These are phyloP conservation scores for Geranium brycei DNA, from an alignment of 345 rosid genomes.

Conservation along the genomic window DNA sequence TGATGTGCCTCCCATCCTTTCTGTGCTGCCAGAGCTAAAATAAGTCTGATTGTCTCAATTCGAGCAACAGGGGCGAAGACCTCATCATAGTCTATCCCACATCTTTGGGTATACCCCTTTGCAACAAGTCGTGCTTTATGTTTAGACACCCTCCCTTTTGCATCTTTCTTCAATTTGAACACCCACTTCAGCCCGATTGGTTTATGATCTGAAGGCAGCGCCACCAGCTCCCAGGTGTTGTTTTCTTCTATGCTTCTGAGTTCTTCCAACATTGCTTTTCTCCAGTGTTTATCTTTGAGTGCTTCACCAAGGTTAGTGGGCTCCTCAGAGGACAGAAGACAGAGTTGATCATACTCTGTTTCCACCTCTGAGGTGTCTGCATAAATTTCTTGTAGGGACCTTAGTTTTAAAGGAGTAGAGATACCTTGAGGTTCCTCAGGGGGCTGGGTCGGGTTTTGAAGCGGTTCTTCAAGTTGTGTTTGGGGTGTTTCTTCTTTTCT, in stretches of 20 bases:
- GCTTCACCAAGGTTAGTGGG: background rate
- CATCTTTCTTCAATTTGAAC: too few relatives aligned
- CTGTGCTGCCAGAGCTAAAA: background rate
- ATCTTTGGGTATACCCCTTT: too few relatives aligned
- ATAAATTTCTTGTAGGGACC: background rate
- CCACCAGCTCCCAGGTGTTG: constrained; percentile 3
- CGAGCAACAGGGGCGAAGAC: constrained; percentile 2
- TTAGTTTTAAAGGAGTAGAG: too few relatives aligned
- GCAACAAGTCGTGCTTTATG: too few relatives aligned
- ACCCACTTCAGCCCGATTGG: constrained; percentile 5
- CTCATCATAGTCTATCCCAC: background rate
- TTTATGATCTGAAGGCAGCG: background rate
- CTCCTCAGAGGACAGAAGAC: background rate
- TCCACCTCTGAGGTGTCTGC: background rate
- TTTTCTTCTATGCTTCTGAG: background rate
- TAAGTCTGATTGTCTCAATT: constrained; percentile 1
- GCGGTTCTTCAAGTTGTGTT: too few relatives aligned
- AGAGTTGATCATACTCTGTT: background rate
- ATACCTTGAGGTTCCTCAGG: too few relatives aligned
- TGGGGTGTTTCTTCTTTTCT: too few relatives aligned
- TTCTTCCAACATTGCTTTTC: constrained; percentile 4
- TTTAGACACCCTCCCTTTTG: too few relatives aligned
- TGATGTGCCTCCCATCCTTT: background rate
- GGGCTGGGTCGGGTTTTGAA: too few relatives aligned
- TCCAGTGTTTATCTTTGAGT: background rate